Evolutionary conservation across 1,284 basidiomycete genomes (phyloP).

Genomic region (Ceratobasidium sp.): DNA sequence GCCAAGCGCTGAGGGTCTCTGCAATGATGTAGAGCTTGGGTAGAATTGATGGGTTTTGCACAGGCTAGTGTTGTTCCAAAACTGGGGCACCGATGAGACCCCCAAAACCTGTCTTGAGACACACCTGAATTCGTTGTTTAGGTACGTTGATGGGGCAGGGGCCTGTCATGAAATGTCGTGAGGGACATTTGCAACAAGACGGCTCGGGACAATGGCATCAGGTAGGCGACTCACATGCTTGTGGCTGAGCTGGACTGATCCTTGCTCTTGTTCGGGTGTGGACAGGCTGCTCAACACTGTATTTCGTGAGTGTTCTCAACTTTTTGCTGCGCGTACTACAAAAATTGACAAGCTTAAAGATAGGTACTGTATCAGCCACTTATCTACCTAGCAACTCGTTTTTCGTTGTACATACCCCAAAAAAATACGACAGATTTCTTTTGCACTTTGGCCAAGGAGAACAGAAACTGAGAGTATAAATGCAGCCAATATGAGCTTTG

Average conservation of each 20-base stretch:
- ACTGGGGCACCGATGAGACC: not conserved
- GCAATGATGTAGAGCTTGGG: too few relatives aligned
- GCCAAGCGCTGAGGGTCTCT: too few relatives aligned
- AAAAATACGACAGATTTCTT: not conserved
- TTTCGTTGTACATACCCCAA: not conserved
- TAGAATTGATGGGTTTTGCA: too few relatives aligned
- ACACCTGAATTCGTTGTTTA: not conserved
- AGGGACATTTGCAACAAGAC: too few relatives aligned
- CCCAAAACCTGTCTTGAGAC: not conserved
- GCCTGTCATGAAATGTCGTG: not conserved
- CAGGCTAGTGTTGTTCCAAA: not conserved
- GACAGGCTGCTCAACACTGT: not conserved
- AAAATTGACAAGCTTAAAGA: not conserved
- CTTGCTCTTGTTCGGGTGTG: too few relatives aligned
- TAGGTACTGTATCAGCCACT: not conserved
- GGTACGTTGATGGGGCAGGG: not conserved
- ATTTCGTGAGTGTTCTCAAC: not conserved
- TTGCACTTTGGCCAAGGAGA: not conserved
- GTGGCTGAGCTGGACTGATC: too few relatives aligned
- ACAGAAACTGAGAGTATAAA: not conserved
- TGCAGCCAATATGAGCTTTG: not conserved
- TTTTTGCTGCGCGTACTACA: not conserved
- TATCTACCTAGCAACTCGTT: not conserved
- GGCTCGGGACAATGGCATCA: too few relatives aligned
- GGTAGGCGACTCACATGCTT: too few relatives aligned